These are phyloP conservation scores for Telfairia occidentalis DNA, from an alignment of 331 rosid genomes.

Conservation along the genomic window DNA sequence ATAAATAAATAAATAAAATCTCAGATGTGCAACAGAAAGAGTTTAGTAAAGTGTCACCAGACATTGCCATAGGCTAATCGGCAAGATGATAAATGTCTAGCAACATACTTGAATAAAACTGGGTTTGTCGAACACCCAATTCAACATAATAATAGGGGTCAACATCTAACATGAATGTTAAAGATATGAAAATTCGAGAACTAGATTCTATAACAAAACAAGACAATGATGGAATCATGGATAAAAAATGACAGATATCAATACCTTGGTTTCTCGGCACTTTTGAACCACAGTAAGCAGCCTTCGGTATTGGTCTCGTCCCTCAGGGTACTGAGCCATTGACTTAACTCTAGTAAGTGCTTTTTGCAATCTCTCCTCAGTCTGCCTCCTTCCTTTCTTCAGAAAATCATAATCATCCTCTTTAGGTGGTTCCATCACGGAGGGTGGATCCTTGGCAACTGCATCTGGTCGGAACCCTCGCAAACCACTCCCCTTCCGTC, in stretches of 20 bases:
- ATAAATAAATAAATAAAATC: too few species aligned
- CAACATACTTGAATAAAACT: not conserved
- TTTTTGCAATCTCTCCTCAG: constrained; percentile 71
- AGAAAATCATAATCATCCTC: constrained; percentile 75
- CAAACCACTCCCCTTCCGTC: constrained; percentile 80
- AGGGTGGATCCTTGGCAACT: constrained; percentile 29
- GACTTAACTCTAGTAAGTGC: constrained; percentile 90
- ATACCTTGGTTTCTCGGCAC: constrained; percentile 67
- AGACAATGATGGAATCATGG: not conserved
- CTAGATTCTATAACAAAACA: not conserved
- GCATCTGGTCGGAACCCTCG: constrained; percentile 64
- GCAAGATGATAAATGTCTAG: not conserved
- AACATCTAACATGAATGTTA: not conserved
- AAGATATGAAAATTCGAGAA: not conserved
- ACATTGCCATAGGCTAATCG: not conserved
- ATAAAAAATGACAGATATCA: not conserved
- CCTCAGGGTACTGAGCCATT: constrained; percentile 92
- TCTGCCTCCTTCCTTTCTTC: constrained; percentile 74
- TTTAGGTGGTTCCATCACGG: constrained; percentile 21
- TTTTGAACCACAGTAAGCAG: constrained; percentile 71
- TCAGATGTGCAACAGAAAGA: not conserved
- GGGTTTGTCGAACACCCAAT: not conserved
- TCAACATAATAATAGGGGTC: not conserved
- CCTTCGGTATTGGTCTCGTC: constrained; percentile 84
- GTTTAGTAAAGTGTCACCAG: not conserved